phyloP scores from a whole-genome alignment of 208 protist genomes.

The Trichomonas tenax region DNA sequence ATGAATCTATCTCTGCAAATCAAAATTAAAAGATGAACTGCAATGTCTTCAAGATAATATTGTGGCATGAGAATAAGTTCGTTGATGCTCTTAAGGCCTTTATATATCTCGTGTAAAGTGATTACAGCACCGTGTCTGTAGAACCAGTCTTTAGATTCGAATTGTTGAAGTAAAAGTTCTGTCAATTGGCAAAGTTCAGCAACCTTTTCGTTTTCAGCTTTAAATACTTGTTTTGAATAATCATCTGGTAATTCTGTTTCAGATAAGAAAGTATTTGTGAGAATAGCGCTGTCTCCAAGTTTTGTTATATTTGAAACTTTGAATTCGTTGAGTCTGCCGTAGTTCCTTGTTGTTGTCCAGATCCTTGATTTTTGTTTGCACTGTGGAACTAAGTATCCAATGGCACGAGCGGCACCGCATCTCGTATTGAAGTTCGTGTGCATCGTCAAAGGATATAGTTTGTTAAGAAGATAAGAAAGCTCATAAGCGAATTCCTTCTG shows the following conservation, averaged over 20 bases:
- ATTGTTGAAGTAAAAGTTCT: background rate
- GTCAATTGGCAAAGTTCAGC: background rate
- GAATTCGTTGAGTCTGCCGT: background rate
- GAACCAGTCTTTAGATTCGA: background rate
- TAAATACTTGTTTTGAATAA: background rate
- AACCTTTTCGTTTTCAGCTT: background rate
- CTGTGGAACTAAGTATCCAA: background rate
- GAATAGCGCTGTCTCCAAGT: background rate
- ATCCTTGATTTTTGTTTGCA: background rate
- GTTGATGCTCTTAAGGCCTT: background rate
- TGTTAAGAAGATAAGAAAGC: background rate
- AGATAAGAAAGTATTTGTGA: background rate
- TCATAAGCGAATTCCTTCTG: slow-evolving; percentile 18
- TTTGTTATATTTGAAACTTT: background rate
- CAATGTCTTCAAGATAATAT: background rate
- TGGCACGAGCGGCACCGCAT: background rate
- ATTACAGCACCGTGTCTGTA: background rate
- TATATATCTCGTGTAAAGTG: background rate
- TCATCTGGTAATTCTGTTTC: background rate
- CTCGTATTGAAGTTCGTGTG: background rate
- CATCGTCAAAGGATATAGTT: background rate
- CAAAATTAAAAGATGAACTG: background rate
- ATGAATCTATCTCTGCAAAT: background rate
- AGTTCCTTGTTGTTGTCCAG: background rate
- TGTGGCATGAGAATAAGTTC: background rate